Evolutionary conservation across 139 green algal species (phyloP).

Genomic region (Chlorokybus atmophyticus): DNA sequence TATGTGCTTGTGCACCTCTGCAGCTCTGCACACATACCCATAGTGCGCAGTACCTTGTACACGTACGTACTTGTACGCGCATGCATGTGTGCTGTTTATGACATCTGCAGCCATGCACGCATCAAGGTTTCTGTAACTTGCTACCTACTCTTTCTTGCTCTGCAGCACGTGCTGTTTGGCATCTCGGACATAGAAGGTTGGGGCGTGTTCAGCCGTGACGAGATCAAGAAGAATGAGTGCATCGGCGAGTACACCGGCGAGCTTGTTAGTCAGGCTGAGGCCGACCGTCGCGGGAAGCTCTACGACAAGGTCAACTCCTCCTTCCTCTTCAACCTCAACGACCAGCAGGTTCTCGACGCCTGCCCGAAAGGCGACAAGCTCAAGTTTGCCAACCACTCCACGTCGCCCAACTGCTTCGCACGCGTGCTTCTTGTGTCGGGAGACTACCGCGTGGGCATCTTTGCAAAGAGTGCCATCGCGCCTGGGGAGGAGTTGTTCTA

Average conservation of each 20-base stretch:
- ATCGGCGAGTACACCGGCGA: constrained; percentile 79
- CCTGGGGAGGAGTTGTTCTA: constrained; percentile 58
- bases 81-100: too few relatives aligned
- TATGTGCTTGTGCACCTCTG: too few relatives aligned
- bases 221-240: constrained; percentile 48
- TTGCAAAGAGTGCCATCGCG: constrained; percentile 36
- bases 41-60: too few relatives aligned
- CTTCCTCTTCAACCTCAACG: constrained; percentile 90
- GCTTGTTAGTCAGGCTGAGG: constrained; percentile 51
- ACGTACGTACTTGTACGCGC: too few relatives aligned
- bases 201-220: constrained; percentile 54
- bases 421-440: constrained; percentile 50
- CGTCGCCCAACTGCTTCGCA: constrained; percentile 47
- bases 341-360: constrained; percentile 68
- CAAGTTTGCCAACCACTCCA: constrained; percentile 42
- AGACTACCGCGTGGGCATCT: constrained; percentile 69
- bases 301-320: constrained; percentile 69
- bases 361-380: constrained; percentile 72
- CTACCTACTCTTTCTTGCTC: too few relatives aligned
- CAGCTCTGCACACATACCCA: too few relatives aligned
- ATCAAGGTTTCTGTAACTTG: too few relatives aligned
- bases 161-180: constrained; percentile 41
- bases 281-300: constrained; percentile 66
- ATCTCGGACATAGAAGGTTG: constrained; percentile 43
- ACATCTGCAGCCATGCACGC: too few relatives aligned